These are phyloP conservation scores for Musa troglodytarum DNA, from an alignment of 176 grass and related monocot species.

Conservation along the genomic window DNA sequence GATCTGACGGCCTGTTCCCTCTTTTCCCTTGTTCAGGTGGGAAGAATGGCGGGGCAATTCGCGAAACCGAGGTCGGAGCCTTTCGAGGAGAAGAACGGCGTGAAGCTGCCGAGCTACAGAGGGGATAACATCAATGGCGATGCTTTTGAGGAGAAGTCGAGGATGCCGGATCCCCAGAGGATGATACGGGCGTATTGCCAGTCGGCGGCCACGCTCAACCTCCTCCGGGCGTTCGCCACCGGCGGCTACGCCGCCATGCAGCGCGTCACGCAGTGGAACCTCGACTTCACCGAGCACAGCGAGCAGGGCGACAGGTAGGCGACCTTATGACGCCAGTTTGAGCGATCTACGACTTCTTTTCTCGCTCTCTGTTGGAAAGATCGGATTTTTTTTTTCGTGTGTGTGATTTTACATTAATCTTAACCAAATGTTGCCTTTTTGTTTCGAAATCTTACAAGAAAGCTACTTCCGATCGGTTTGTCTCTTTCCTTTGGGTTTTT, in stretches of 20 bases:
- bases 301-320: conserved; percentile 51
- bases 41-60: conserved; percentile 58
- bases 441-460: neutral
- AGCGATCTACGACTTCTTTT: neutral
- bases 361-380: neutral
- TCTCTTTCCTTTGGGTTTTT: no score
- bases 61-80: conserved; percentile 49
- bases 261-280: conserved; percentile 57
- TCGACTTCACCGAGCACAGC: conserved; percentile 61
- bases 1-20: neutral
- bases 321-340: neutral
- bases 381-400: neutral
- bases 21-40: conserved; percentile 23
- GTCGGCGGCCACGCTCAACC: conserved; percentile 57
- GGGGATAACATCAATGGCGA: conserved; percentile 60
- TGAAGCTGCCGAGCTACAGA: conserved; percentile 62
- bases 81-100: conserved; percentile 41
- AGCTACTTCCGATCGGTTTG: neutral
- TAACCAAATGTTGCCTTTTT: neutral
- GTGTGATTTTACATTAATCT: neutral
- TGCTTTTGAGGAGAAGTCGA: conserved; percentile 56
- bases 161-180: conserved; percentile 52
- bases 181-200: conserved; percentile 63
- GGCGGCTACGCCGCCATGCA: conserved; percentile 71
- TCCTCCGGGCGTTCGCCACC: conserved; percentile 58